Conservation (phyloP, 257 asterid genomes). For the Solanum rostratum region DNA sequence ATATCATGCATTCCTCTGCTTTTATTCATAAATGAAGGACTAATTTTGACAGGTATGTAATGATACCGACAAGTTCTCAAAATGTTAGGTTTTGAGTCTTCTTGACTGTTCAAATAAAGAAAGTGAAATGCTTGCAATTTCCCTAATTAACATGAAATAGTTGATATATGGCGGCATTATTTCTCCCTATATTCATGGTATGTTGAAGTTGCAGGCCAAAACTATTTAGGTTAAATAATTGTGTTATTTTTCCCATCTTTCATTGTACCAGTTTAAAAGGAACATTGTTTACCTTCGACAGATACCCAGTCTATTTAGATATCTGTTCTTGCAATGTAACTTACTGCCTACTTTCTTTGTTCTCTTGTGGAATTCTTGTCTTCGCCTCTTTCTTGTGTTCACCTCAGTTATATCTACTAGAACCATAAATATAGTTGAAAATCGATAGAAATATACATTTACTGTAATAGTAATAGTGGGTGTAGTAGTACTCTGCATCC, state of each 20-base stretch:
- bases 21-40: background rate
- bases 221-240: background rate
- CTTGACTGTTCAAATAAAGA: background rate
- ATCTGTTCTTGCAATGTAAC: background rate
- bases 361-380: background rate
- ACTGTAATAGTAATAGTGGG: background rate
- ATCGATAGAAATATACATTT: background rate
- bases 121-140: background rate
- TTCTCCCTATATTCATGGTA: background rate
- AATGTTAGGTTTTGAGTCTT: background rate
- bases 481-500: background rate
- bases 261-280: background rate
- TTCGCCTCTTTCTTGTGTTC: background rate
- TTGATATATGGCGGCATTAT: background rate
- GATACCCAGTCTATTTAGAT: background rate
- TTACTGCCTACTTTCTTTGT: background rate
- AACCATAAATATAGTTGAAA: background rate
- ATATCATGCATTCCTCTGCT: background rate
- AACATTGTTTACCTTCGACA: background rate
- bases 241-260: background rate
- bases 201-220: background rate
- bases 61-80: background rate
- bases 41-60: background rate
- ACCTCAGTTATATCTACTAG: background rate
- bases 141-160: background rate